Conservation (phyloP, 805 yeast genomes). For the Kuraishia cidri region DNA sequence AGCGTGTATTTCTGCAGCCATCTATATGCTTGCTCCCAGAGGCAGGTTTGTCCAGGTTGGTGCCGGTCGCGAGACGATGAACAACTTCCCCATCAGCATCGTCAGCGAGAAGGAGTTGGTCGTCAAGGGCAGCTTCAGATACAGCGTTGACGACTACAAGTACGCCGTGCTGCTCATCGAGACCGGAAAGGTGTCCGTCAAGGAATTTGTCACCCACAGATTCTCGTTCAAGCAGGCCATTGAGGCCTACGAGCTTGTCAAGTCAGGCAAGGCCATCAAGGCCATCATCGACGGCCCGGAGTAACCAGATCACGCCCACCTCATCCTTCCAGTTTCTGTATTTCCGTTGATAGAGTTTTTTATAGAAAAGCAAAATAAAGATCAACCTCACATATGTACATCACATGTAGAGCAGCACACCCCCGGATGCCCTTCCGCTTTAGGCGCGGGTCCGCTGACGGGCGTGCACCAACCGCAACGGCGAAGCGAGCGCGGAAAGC, state of each 20-base stretch:
- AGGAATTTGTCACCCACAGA: constrained; percentile 64
- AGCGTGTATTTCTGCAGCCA: constrained; percentile 62
- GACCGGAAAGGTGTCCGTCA: constrained; percentile 56
- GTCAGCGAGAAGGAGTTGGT: constrained; percentile 61
- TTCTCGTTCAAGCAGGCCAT: constrained; percentile 65
- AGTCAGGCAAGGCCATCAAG: constrained; percentile 64
- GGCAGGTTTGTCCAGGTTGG: constrained; percentile 83
- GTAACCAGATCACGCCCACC: too few species aligned
- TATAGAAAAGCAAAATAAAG: too few species aligned
- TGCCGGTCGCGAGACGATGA: constrained; percentile 61
- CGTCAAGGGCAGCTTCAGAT: constrained; percentile 73
- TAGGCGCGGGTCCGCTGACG: too few species aligned
- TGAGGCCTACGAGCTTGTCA: constrained; percentile 66
- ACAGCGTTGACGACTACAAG: constrained; percentile 68
- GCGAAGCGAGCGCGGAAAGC: too few species aligned
- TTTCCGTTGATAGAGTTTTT: too few species aligned
- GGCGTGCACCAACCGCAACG: too few species aligned
- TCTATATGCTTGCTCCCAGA: constrained; percentile 51
- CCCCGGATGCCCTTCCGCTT: too few species aligned
- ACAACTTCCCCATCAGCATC: constrained; percentile 64
- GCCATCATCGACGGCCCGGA: constrained; percentile 78
- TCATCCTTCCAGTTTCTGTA: too few species aligned
- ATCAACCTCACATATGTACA: too few species aligned
- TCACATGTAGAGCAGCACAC: too few species aligned
- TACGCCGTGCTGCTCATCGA: constrained; percentile 62